Base-by-base conservation (phyloP, 345 rosid species). In the Camelina laxa region DNA sequence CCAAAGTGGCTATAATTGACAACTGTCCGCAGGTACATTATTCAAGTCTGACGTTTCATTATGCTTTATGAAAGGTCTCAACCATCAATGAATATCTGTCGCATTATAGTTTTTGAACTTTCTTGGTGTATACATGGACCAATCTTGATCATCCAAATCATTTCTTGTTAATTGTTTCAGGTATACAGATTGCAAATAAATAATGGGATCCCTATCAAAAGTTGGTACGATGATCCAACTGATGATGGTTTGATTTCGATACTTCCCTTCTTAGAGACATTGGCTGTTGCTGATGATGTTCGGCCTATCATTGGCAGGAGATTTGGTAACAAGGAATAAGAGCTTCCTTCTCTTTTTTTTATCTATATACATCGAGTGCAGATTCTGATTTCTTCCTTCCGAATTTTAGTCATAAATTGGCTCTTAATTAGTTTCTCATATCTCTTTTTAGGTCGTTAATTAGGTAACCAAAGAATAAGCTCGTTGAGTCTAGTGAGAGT, bases 181-280 rank as follows among this genome's bases (percentile, higher is more conserved):
- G 96, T 89, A 64, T 92, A 87, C 89, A 88, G 91, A 81, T 83
- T 90, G 91, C 99, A 95, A 82, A 85, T 90, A 70, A 86, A 88
- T 82, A 95, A 95, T 53, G 99, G 96, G 77, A 95, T 92, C 79
- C 99, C 99, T 47, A 95, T 95, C 68, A 85, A 85, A 87, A 95
- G 99, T 83, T 92, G 97, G 99, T 92, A 85, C 44, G 87, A 86
- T 81, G 99, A 95, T 77, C 90, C 93, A 72, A 83, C 84, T n/a
- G 99, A 95, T 86, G 77, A 84, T 70, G 93, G 88, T 27, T 80
- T 95, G 82, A 69, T 95, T 39, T 77, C 93, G 9, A 84, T 95
- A 70, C 93, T 95, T 60, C 97, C 99, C 75, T 90, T 95, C 88
- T 80, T 95, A 78, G 99, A 92, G 84, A 86, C 85, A 54, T 79